Evolutionary conservation across 805 yeast species (phyloP), one percentile per base, ranked within the genome.

Genomic region (Starmerella ratchasimensis): DNA sequence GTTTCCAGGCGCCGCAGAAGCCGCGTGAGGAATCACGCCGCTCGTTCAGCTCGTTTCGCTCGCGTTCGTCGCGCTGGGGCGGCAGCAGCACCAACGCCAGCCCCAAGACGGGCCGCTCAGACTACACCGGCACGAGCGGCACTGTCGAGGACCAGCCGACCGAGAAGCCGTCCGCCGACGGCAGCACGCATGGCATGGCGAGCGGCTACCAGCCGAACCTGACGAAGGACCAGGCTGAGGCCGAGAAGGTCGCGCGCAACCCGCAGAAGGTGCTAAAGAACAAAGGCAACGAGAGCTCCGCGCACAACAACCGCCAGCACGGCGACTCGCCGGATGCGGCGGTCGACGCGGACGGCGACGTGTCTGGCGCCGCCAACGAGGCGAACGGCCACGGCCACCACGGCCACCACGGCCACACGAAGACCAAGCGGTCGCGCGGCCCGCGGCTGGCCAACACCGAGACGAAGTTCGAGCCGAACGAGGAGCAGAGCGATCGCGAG

Each of bases 391-490:
- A 8, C 10, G 28, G 31, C 26, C 6, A 20, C 24, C n/a, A n/a
- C n/a, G n/a, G n/a, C n/a, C n/a, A n/a, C n/a, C n/a, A n/a, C n/a
- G 35, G 21, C 22, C 5, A 10, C 30, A 20, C 21, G 10, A 5
- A 16, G n/a, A 19, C 21, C 22, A 18, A 37, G 17, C 25, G 18
- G 11, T 7, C 11, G 15, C 33, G 35, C 24, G 13, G 21, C 11
- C 33, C 42, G 19, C 37, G 49, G 7, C n/a, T 47, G 9, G 48
- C 48, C 14, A 38, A 35, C 37, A 48, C 50, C 14, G 41, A 38
- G 21, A 48, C 51, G 11, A 19, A 21, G 11, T 25, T 39, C 34
- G 14, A 25, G 21, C 33, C 30, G 4, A 23, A 39, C 15, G 15
- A 34, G 19, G 40, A 44, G 21, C 52, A 48, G 43, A 16, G 33